These are phyloP conservation scores for Phialocephala sp. DNA, from an alignment of 2,329 filamentous ascomycete species.

Conservation along the genomic window DNA sequence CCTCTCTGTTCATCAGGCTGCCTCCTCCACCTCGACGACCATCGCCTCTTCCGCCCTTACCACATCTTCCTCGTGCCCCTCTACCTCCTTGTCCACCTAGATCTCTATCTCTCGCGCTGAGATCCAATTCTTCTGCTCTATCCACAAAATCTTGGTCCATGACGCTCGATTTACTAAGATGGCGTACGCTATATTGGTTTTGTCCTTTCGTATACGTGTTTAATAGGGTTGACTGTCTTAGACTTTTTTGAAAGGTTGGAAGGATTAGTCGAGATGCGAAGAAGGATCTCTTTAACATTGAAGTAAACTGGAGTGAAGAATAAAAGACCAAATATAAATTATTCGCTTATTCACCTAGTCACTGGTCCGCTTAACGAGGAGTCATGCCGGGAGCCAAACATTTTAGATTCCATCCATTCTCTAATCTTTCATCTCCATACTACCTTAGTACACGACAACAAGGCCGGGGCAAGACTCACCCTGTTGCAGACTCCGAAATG, in stretches of 20 bases:
- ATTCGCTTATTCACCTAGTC: neutral
- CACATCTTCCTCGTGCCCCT: constrained; percentile 18
- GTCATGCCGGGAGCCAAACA: neutral
- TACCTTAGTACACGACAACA: neutral
- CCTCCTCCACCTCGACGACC: constrained; percentile 30
- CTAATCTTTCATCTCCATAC: neutral
- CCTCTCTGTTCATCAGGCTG: constrained; percentile 35
- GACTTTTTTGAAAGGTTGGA: neutral
- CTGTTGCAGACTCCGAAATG: neutral
- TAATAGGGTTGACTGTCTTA: neutral
- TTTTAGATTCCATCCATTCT: neutral
- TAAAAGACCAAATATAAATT: neutral
- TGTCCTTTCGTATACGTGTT: neutral
- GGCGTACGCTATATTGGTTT: neutral
- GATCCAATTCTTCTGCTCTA: constrained; percentile 20
- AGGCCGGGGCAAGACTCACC: neutral
- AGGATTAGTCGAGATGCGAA: neutral
- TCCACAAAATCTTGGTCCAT: constrained; percentile 15
- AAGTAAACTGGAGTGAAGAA: neutral
- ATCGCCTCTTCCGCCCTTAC: constrained; percentile 23
- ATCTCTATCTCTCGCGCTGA: neutral
- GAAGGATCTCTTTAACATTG: neutral
- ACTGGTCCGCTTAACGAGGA: constrained; percentile 2
- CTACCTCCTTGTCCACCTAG: constrained; percentile 1
- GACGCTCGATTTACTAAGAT: neutral